Evolutionary conservation across 73 alveolate genomes (phyloP), one percentile per base, ranked within the genome.

Genomic region (Tetrahymena thermophila): DNA sequence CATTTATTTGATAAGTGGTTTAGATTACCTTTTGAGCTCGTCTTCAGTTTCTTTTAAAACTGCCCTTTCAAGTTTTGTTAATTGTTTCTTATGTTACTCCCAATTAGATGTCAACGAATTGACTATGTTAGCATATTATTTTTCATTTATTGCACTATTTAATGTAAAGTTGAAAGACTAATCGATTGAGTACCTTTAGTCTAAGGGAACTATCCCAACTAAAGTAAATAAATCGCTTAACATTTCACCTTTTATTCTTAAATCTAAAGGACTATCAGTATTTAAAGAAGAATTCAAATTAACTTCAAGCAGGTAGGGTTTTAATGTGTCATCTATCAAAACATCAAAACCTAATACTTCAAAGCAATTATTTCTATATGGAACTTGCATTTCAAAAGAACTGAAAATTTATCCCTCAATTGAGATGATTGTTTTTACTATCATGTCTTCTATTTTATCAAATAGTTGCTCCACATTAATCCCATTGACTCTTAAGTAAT

Each of bases 221-320:
- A 98, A 95, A 85, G 99, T 98, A 56, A 98, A 97, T 71, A 98
- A 94, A 95, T 97, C 99, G 15, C 99, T 98, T 50, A 98, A 93
- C 96, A 97, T 95, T 43, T 97, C 98, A 35, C 99, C 99, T 94
- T 99, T 99, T 23, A 98, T 99, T 94, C 96, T 96, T 83, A 96
- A 94, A 96, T 97, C 99, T n/a, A 94, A 85, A 38, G 99, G 98
- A 84, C 99, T 96, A 96, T 97, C 97, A 94, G 98, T 98, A 93
- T 98, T 97, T 38, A 98, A 93, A 4, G 98, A 94, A 6, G 99
- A 99, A 23, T 98, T 95, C 83, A 97, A 96, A 96, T 98, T 98
- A 43, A 98, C 99, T 96, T 98, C 99, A 31, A 98, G 95, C 56
- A 98, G 93, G 99, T 99, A 98, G 13, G 99, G 99, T 84, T 98